Base-by-base conservation (phyloP, 352 stramenopile genomes). In the Saprolegnia diclina region DNA sequence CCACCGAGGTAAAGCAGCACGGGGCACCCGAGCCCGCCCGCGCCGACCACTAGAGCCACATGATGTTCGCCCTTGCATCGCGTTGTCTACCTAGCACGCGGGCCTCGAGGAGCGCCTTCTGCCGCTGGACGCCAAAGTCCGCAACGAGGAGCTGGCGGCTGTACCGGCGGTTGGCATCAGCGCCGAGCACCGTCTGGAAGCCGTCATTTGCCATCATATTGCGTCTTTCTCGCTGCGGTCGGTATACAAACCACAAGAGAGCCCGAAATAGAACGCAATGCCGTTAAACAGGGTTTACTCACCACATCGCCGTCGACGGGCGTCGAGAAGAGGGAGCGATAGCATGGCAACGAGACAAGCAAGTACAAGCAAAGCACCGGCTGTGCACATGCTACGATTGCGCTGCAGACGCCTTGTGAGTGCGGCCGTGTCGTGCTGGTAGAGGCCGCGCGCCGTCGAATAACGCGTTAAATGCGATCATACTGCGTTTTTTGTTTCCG, bases 21-120 rank as follows among this genome's bases (percentile, higher is more conserved):
- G 24, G 97, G 94, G 7, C 92, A 98, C 18, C 96, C 97, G 35
- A 99, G 91, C 2, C 97, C 97, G 29, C 97, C 97, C 2, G 95
- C 93, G 14, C 95, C 96, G 52, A 99, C 80, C 1, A 99, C 80
- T 38, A 96, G 48, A 54, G 11, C n/a, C n/a, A 29, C 32, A 29
- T 48, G 24, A 11, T 14, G 45, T 64, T 10, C 38, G 21, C 22
- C 40, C 18, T 50, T 9, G 21, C 22, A 13, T 18, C 46, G 13
- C 32, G 7, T 21, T 21, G 18, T 48, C 24, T 63, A 69, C 63
- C 63, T 19, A 94, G 75, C 24, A 98, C 90, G 10, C 77, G 83
- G 2, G 88, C 86, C 9, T 77, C 65, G 2, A 85, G 73, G 26
- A 98, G 74, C 46, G 83, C 80, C 19, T 86, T 65, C 78, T 99